Conservation (phyloP, 2,329 filamentous ascomycete genomes). For the Penicillium hordei region DNA sequence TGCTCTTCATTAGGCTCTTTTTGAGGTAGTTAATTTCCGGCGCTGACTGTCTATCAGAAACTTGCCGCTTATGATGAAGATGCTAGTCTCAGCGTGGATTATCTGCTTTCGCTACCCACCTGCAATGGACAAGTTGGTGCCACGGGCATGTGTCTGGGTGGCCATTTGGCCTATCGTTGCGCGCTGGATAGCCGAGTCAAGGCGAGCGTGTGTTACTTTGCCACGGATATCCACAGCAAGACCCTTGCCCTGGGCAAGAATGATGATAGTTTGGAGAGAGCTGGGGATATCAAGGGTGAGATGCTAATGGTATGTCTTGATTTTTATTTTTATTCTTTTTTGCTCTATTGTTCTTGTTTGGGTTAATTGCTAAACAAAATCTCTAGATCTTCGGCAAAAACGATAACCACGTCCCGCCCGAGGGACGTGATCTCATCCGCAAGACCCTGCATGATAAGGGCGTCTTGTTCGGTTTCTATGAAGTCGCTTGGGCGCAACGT, state of each 20-base stretch:
- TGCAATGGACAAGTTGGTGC: conserved; percentile 77
- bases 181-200: conserved; percentile 74
- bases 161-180: conserved; percentile 74
- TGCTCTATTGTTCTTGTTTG: neutral
- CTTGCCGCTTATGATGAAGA: conserved; percentile 85
- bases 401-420: conserved; percentile 84
- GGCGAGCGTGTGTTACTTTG: conserved; percentile 84
- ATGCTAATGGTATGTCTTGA: conserved; percentile 62
- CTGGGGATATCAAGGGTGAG: conserved; percentile 72
- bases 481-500: conserved; percentile 89
- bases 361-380: neutral
- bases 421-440: conserved; percentile 79
- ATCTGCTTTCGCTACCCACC: conserved; percentile 69
- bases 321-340: neutral
- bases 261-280: conserved; percentile 62
- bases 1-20: neutral
- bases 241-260: conserved; percentile 69
- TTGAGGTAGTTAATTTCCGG: neutral
- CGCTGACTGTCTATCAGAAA: conserved; percentile 52
- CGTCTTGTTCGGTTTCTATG: conserved; percentile 76
- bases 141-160: conserved; percentile 90
- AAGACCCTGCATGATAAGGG: conserved; percentile 75
- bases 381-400: conserved; percentile 77
- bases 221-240: conserved; percentile 81
- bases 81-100: conserved; percentile 65